Evolutionary conservation across 441 rosid species (phyloP).

Genomic region (Hura crepitans): DNA sequence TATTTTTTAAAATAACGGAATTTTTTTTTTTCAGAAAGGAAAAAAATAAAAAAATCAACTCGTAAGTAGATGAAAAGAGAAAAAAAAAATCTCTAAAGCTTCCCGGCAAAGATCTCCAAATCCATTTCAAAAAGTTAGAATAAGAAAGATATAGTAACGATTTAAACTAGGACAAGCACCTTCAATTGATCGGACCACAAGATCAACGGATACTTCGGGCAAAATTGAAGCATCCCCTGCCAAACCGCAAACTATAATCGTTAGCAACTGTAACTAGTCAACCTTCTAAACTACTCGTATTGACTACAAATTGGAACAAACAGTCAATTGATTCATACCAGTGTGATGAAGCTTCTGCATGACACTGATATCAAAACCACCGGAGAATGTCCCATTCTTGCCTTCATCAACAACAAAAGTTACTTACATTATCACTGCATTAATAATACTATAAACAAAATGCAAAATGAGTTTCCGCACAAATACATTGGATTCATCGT

Average conservation of each 20-base stretch:
- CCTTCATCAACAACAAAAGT: constrained; percentile 42
- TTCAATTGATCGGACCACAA: constrained; percentile 69
- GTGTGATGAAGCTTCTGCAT: constrained; percentile 63
- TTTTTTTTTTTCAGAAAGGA: neutral
- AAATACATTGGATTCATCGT: neutral
- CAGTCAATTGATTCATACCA: constrained; percentile 37
- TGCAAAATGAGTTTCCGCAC: neutral
- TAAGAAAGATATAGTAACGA: constrained; percentile 2
- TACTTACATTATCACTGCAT: neutral
- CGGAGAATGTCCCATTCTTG: constrained; percentile 76
- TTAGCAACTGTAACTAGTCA: constrained; percentile 1
- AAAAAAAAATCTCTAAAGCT: neutral
- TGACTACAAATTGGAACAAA: neutral
- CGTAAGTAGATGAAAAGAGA: neutral
- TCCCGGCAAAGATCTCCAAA: neutral
- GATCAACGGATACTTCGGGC: constrained; percentile 83
- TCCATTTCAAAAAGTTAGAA: neutral
- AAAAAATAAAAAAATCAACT: neutral
- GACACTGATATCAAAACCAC: constrained; percentile 88
- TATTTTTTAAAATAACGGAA: constrained; percentile 13
- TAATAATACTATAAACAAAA: neutral
- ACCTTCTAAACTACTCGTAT: neutral
- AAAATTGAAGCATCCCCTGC: constrained; percentile 67
- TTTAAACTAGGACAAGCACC: constrained; percentile 36
- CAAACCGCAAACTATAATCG: constrained; percentile 15